A percentile compares a stretch with the other conserved stretches of the same genome.
These are phyloP conservation scores for Pharus latifolius DNA, from an alignment of 176 grass and related monocot species.

Conservation along the genomic window DNA sequence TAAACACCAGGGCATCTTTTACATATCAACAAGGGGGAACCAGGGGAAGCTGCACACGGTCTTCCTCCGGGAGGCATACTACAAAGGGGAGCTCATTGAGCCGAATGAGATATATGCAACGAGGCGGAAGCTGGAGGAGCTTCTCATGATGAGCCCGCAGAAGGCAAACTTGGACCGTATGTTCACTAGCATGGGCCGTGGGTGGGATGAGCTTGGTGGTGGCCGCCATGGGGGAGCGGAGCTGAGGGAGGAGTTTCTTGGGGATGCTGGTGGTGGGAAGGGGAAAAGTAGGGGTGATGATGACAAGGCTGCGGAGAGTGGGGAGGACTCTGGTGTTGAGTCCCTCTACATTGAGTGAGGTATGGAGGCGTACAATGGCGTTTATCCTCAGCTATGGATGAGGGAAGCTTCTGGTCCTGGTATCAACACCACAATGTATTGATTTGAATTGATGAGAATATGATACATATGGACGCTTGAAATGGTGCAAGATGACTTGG, in stretches of 20 bases:
- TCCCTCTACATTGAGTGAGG: constrained; percentile 72
- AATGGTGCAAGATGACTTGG: background rate
- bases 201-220: constrained; percentile 20
- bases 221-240: constrained; percentile 9
- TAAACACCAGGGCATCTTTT: constrained; percentile 84
- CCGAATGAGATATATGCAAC: constrained; percentile 49
- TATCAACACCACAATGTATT: background rate
- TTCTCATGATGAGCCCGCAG: constrained; percentile 54
- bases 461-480: background rate
- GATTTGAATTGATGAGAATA: background rate
- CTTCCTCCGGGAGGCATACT: constrained; percentile 74
- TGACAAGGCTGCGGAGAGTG: constrained; percentile 41
- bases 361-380: background rate
- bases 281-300: background rate
- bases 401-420: background rate
- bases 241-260: constrained; percentile 29
- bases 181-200: constrained; percentile 77
- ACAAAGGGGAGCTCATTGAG: constrained; percentile 58
- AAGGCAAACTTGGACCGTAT: constrained; percentile 77
- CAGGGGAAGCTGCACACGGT: constrained; percentile 76
- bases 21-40: constrained; percentile 79
- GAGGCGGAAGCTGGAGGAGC: constrained; percentile 50
- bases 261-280: constrained; percentile 12
- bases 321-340: constrained; percentile 75
- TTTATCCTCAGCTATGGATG: background rate